Base-by-base conservation (phyloP, 1,284 basidiomycete genomes). In the Boletellus dicymbophilus region DNA sequence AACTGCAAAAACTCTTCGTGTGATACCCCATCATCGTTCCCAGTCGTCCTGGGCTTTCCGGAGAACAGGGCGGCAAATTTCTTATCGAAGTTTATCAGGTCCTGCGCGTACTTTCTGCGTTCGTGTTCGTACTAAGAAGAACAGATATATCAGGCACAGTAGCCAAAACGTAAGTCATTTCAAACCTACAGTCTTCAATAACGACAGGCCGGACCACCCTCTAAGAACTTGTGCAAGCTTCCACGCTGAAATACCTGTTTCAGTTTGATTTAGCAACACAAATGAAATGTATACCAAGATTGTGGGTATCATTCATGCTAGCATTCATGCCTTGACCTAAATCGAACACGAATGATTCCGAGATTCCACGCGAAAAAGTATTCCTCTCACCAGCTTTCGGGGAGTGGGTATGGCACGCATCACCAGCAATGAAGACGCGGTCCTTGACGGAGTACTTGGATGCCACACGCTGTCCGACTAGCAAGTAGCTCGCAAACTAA, bases 381-480 rank as follows among this genome's bases (percentile, higher is more conserved):
- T 26, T 11, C 40, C 53, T 23, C 54, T 52, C 28, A 76, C 87
- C 81, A 72, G 81, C 69, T 72, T 85, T 93, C 0, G 90, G 90
- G 0, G 88, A 91, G 68, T 93, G 91, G 0, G 91, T 93, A 61
- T 93, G 91, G 59, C 84, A 90, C 2, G 85, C 86, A 68, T 90
- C 88, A 2, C 90, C 89, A 1, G 84, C 88, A 54, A 93, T 92
- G 66, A 93, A 93, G 4, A 91, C 77, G 1, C 90, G 80, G 16
- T 91, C 81, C 22, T 81, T 67, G 3, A 80, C 71, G 5, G 85
- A 84, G 66, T 81, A 93, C 13, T 72, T 71, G 5, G 84, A 80
- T 3, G 88, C 88, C 3, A 93, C 85, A 10, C 90, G 80, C 62
- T 93, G 90, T 3, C 89, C 88, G 47, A 82, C 80, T 82, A 25